Evolutionary conservation across 768 basidiomycete species (phyloP), one percentile per base, ranked within the genome.

Genomic region (Boletus patriciae): DNA sequence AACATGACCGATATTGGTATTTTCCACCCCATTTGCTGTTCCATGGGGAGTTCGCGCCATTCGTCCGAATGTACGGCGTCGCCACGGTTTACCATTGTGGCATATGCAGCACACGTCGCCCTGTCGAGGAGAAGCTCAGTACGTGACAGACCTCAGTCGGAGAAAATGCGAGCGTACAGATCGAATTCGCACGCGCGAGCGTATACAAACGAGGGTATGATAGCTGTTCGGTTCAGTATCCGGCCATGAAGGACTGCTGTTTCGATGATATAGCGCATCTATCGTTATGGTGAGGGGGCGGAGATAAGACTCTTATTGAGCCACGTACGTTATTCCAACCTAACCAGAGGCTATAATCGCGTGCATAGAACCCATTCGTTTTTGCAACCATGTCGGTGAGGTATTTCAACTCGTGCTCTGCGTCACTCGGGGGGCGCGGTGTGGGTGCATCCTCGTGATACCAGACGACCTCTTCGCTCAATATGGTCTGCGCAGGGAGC

Each of bases 181-280:
- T 73, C 69, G 23, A 71, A 73, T 54, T 78, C 76, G 64, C 80
- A 80, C 0, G 73, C 73, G 25, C 79, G 76, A 11, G 78, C 78
- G 34, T 81, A 81, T 25, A 80, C 69, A 55, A 74, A 77, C 4
- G 79, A 76, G 2, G 80, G 79, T 12, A 81, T 37, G 38, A 81
- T 70, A 16, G 78, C 70, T 7, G 76, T 77, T 47, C 79, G 67
- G 57, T 78, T 77, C 16, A 79, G 62, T 33, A 80, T 57, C 4
- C 68, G 59, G 16, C 79, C 78, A 47, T 80, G 80, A 16, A 77
- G 61, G 19, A 81, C 49, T 3, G 77, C 70, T 1, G 78, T 62
- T 58, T 80, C 79, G 41, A 80, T 74, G 54, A 80, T 81, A 52
- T 81, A 80, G 16, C 80, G 74, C 73, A 81, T 71, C 79, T 78